Evolutionary conservation across 2,329 filamentous ascomycete genomes (phyloP).

Genomic region (Orbilia oligospora): DNA sequence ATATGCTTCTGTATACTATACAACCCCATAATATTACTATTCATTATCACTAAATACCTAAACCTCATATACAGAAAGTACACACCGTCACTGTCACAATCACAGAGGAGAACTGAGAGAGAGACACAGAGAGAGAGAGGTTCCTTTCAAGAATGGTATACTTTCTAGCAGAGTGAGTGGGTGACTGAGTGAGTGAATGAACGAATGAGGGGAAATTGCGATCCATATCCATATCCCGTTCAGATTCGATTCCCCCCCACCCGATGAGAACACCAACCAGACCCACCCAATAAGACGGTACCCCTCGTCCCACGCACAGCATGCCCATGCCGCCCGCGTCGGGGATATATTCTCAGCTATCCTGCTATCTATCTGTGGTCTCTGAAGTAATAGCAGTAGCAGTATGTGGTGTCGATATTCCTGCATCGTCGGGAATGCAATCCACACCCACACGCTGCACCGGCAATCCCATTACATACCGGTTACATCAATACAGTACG

Average conservation of each 20-base stretch:
- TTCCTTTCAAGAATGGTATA: not conserved
- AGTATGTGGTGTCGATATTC: not conserved
- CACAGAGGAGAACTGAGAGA: not conserved
- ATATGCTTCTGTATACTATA: not conserved
- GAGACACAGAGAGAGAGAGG: not conserved
- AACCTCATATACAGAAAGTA: not conserved
- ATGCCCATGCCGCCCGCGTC: not conserved
- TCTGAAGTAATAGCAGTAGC: not conserved
- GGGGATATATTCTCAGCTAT: slow-evolving; percentile 3
- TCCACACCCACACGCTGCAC: not conserved
- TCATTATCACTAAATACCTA: slow-evolving; percentile 1
- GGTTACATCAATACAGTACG: slow-evolving; percentile 11
- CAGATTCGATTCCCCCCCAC: slow-evolving; percentile 9
- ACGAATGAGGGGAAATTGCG: slow-evolving; percentile 52
- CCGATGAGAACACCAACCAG: not conserved
- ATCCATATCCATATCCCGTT: too few species aligned
- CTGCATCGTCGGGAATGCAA: slow-evolving; percentile 8
- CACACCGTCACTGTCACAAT: slow-evolving; percentile 4
- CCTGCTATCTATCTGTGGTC: not conserved
- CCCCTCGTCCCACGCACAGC: slow-evolving; percentile 53
- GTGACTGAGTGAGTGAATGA: not conserved
- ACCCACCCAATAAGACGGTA: slow-evolving; percentile 45
- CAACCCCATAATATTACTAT: not conserved
- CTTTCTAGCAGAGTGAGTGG: too few species aligned
- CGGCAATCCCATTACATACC: slow-evolving; percentile 27